A percentile compares a stretch with the other conserved stretches of the same genome.
These are phyloP conservation scores for Taxillus chinensis DNA, from an alignment of 164 flowering plant species.

Conservation along the genomic window DNA sequence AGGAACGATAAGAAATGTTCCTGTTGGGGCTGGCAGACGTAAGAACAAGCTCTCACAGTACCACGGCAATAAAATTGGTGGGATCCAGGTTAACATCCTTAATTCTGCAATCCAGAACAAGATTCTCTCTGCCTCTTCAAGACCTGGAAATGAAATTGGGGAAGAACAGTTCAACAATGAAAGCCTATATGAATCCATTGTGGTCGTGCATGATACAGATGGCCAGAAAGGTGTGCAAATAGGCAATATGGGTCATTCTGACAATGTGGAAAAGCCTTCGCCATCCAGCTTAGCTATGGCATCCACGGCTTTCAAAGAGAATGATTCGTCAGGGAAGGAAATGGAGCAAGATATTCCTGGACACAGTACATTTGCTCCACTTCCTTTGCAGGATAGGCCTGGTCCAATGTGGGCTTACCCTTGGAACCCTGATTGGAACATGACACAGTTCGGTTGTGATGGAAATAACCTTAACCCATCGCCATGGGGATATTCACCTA, in stretches of 20 bases:
- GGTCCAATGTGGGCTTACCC: conserved; percentile 25
- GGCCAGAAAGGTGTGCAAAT: conserved; percentile 21
- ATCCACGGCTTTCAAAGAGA: conserved; percentile 13
- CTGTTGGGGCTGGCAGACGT: conserved; percentile 41
- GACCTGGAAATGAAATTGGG: conserved; percentile 19
- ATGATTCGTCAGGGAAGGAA: conserved; percentile 12
- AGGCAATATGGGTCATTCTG: conserved; percentile 9
- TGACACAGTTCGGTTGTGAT: conserved; percentile 11
- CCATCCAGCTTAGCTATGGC: conserved; percentile 20
- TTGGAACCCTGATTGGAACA: conserved; percentile 22
- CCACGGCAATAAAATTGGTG: conserved; percentile 25
- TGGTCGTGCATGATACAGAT: conserved; percentile 24
- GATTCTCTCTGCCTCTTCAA: conserved; percentile 12
- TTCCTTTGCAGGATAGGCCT: conserved; percentile 20
- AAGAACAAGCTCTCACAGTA: conserved; percentile 40
- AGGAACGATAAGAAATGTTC: conserved; percentile 45
- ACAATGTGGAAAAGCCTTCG: conserved; percentile 22
- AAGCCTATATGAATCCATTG: conserved; percentile 37
- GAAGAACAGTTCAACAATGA: conserved; percentile 31
- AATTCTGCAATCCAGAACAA: conserved; percentile 19
- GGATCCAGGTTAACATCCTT: conserved; percentile 10
- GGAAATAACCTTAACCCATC: conserved; percentile 13
- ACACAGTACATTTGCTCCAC: conserved; percentile 7
- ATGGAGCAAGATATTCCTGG: conserved; percentile 13
- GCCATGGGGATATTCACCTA: conserved; percentile 21